Evolutionary conservation across 176 grass and related monocot genomes (phyloP).

Genomic region (Microstegium vimineum): DNA sequence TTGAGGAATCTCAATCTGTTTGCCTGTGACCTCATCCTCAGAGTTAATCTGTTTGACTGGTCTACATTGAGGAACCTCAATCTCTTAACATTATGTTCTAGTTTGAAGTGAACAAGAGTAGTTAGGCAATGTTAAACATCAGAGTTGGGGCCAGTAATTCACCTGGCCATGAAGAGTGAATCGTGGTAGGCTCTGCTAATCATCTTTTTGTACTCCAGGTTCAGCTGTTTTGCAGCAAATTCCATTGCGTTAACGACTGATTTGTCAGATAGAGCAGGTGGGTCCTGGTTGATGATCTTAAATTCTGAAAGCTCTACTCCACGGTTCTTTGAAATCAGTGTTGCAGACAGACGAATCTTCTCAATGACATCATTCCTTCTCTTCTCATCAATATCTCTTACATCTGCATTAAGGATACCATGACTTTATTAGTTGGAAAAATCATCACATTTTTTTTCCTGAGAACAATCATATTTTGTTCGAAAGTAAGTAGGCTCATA

Average conservation of each 20-base stretch:
- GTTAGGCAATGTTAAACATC: not conserved
- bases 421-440: not conserved
- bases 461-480: not conserved
- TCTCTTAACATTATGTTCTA: not conserved
- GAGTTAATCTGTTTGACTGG: too few relatives aligned
- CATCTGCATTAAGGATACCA: conserved; percentile 43
- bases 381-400: conserved; percentile 84
- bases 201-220: conserved; percentile 70
- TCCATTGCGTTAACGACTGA: conserved; percentile 68
- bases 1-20: not conserved
- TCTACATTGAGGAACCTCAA: not conserved
- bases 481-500: conserved; percentile 29
- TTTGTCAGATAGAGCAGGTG: conserved; percentile 71
- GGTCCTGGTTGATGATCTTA: conserved; percentile 89
- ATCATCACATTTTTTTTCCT: not conserved
- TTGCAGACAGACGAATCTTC: conserved; percentile 59
- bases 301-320: conserved; percentile 74
- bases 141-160: not conserved
- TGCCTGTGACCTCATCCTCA: not conserved
- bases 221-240: conserved; percentile 58
- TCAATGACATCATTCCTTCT: conserved; percentile 83
- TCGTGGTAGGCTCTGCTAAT: conserved; percentile 98
- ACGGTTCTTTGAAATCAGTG: conserved; percentile 57
- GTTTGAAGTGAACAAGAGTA: not conserved
- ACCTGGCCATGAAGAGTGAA: conserved; percentile 99